phyloP scores from a whole-genome alignment of 805 yeast species.

The Myxozyma vanderwaltii region DNA sequence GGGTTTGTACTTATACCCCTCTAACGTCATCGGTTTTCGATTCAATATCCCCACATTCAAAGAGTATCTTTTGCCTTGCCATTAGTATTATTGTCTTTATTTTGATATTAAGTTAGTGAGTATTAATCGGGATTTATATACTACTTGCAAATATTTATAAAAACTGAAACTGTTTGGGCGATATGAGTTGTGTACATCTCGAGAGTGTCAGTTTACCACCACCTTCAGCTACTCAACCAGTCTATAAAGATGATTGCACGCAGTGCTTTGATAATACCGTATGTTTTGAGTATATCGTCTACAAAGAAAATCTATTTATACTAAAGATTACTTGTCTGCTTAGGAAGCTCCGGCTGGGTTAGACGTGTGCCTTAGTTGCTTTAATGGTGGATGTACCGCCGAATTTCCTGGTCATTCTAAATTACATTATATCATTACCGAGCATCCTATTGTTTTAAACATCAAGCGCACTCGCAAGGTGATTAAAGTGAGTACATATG shows the following conservation, averaged over 20 bases:
- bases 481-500: constrained; percentile 1
- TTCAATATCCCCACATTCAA: neutral
- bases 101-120: neutral
- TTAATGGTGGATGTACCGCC: constrained; percentile 44
- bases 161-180: neutral
- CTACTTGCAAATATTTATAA: neutral
- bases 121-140: too few species aligned
- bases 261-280: constrained; percentile 75
- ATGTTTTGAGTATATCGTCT: constrained; percentile 25
- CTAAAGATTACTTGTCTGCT: neutral
- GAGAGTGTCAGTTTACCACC: constrained; percentile 13
- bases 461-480: constrained; percentile 45
- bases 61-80: neutral
- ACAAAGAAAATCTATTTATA: too few species aligned
- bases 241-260: constrained; percentile 88
- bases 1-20: neutral
- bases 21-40: neutral
- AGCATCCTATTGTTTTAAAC: constrained; percentile 63
- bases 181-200: constrained; percentile 28
- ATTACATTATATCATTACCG: constrained; percentile 55
- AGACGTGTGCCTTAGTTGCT: constrained; percentile 75
- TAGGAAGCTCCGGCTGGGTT: constrained; percentile 55
- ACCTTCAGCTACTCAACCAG: constrained; percentile 41
- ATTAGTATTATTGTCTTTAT: too few species aligned
- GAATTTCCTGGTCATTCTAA: constrained; percentile 66